Conservation (phyloP, 2,329 filamentous ascomycete genomes). For the Didymellaceae sp. region DNA sequence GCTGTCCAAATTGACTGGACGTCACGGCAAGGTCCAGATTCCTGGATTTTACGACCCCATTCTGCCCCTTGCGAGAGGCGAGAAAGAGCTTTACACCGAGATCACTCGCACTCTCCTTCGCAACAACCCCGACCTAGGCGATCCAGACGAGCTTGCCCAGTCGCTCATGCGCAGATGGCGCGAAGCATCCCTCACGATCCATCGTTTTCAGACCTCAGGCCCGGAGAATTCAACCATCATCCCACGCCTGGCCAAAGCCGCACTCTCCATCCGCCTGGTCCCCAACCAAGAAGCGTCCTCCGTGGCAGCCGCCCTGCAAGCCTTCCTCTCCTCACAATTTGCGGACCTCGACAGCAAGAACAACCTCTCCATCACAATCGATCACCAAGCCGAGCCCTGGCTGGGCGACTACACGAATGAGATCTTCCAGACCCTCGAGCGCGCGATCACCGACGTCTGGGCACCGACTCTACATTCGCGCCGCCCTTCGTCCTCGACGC, state of each 20-base stretch:
- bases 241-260: conserved; percentile 84
- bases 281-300: conserved; percentile 87
- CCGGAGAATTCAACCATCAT: conserved; percentile 89
- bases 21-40: conserved; percentile 80
- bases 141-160: conserved; percentile 74
- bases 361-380: conserved; percentile 78
- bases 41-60: conserved; percentile 90
- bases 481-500: conserved; percentile 7
- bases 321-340: conserved; percentile 76
- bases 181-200: conserved; percentile 91
- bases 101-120: conserved; percentile 79
- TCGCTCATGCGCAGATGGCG: conserved; percentile 94
- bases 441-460: conserved; percentile 87
- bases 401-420: conserved; percentile 88
- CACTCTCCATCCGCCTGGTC: conserved; percentile 88
- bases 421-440: conserved; percentile 87
- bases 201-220: conserved; percentile 90
- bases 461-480: conserved; percentile 56
- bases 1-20: conserved; percentile 80
- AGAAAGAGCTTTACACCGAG: conserved; percentile 81
- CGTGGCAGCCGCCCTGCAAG: conserved; percentile 71
- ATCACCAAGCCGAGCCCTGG: conserved; percentile 96
- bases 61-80: conserved; percentile 73
- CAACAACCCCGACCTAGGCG: conserved; percentile 69
- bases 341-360: conserved; percentile 79